phyloP scores from a whole-genome alignment of 495 filamentous ascomycete species.

The Usnea hakonensis region DNA sequence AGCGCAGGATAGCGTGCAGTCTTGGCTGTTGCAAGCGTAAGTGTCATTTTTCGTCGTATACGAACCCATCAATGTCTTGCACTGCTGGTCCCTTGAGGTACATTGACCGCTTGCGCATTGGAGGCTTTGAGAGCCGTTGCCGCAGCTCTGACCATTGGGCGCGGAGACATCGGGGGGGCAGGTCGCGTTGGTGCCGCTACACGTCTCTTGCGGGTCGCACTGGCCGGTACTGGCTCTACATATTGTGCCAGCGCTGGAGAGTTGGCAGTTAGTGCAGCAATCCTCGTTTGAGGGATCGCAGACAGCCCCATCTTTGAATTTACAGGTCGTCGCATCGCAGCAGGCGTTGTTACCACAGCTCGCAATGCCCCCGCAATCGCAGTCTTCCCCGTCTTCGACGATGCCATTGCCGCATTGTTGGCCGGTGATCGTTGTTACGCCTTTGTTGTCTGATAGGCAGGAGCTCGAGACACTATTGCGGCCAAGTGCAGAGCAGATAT shows the following conservation, averaged over 20 bases:
- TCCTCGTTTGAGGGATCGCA: slow-evolving; percentile 90
- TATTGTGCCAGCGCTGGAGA: slow-evolving; percentile 54
- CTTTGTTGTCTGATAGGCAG: slow-evolving; percentile 76
- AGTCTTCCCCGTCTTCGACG: slow-evolving; percentile 88
- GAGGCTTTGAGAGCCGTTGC: slow-evolving; percentile 47
- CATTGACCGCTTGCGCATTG: slow-evolving; percentile 89
- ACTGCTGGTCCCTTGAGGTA: slow-evolving; percentile 86
- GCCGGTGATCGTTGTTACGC: slow-evolving; percentile 76
- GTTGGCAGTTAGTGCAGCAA: slow-evolving; percentile 77
- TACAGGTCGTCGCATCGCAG: slow-evolving; percentile 84
- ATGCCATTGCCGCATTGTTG: slow-evolving; percentile 94
- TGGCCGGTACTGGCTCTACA: slow-evolving; percentile 70
- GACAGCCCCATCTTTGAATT: slow-evolving; percentile 64
- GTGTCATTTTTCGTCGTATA: slow-evolving; percentile 69
- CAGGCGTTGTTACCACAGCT: slow-evolving; percentile 69
- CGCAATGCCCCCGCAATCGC: slow-evolving; percentile 77
- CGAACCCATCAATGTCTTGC: slow-evolving; percentile 77
- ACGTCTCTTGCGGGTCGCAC: slow-evolving; percentile 81
- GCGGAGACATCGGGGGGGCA: slow-evolving; percentile 68
- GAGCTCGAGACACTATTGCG: slow-evolving; percentile 66
- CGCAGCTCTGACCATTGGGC: slow-evolving; percentile 64
- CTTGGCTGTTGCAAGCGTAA: slow-evolving; percentile 65
- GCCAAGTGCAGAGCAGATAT: slow-evolving; percentile 86
- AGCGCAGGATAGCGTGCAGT: slow-evolving; percentile 69
- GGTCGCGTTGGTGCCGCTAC: slow-evolving; percentile 59